These are phyloP conservation scores for Tubosaeta sp. DNA, from an alignment of 768 basidiomycete species.

Conservation along the genomic window DNA sequence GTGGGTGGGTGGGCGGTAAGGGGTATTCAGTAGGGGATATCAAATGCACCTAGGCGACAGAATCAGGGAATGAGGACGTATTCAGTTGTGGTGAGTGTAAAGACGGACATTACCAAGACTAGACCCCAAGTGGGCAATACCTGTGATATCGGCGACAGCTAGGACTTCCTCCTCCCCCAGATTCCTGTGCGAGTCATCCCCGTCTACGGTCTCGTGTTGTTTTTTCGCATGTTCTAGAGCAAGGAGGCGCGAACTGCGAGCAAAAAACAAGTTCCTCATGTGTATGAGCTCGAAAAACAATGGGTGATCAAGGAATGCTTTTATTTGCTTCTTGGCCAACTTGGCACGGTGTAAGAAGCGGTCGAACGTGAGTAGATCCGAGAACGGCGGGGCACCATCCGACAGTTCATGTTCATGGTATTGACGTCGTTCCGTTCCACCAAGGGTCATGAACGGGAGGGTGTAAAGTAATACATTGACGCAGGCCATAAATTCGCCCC, in stretches of 20 bases:
- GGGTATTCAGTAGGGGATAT: slow-evolving; percentile 37
- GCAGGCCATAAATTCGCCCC: slow-evolving; percentile 38
- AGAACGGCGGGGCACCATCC: slow-evolving; percentile 35
- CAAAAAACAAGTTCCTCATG: slow-evolving; percentile 5
- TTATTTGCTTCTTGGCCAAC: slow-evolving; percentile 35
- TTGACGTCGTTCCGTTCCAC: neutral
- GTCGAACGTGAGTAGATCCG: slow-evolving; percentile 38
- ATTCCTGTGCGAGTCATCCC: too few species aligned
- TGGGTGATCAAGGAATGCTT: slow-evolving; percentile 37
- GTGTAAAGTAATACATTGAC: slow-evolving; percentile 41
- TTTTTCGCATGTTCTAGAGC: slow-evolving; percentile 16
- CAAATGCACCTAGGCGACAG: slow-evolving; percentile 29
- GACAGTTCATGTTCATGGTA: neutral
- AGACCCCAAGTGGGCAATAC: too few species aligned
- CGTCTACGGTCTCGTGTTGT: too few species aligned
- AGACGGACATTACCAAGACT: too few species aligned
- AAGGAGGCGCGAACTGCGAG: neutral
- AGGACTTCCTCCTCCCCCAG: too few species aligned
- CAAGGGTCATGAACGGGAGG: slow-evolving; percentile 47
- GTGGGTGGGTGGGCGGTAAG: slow-evolving; percentile 3
- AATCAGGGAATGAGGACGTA: slow-evolving; percentile 1
- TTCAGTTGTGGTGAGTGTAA: too few species aligned
- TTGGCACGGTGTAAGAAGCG: slow-evolving; percentile 46
- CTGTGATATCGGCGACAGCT: too few species aligned
- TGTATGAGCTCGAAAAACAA: slow-evolving; percentile 41